Evolutionary conservation across 495 filamentous ascomycete genomes (phyloP).

Genomic region (Penicillium lagena): DNA sequence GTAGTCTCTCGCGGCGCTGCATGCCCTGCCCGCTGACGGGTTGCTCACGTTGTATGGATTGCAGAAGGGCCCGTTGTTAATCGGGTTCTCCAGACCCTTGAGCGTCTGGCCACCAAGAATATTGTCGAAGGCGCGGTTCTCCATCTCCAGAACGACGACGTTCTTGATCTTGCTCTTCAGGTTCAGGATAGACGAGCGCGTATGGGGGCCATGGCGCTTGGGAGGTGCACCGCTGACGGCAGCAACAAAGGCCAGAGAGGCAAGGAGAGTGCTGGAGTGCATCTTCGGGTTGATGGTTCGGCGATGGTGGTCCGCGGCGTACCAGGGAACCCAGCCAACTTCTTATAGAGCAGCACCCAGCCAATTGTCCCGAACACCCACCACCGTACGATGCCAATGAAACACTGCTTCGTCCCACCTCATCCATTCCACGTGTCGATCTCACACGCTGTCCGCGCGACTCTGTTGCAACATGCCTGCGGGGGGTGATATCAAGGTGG

Average conservation of each 20-base stretch:
- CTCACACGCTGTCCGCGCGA: too few relatives aligned
- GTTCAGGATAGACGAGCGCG: constrained; percentile 18
- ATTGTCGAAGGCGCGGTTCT: constrained; percentile 43
- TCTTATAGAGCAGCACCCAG: too few relatives aligned
- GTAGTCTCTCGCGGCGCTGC: constrained; percentile 34
- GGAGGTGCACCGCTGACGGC: constrained; percentile 23
- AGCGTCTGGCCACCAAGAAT: constrained; percentile 33
- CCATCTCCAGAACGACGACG: constrained; percentile 39
- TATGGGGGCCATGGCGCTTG: constrained; percentile 10
- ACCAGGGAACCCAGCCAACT: too few relatives aligned
- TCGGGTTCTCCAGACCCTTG: constrained; percentile 34
- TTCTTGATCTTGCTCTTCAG: constrained; percentile 40
- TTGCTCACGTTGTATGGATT: constrained; percentile 38
- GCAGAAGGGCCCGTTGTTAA: constrained; percentile 39
- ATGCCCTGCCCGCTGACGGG: constrained; percentile 26
- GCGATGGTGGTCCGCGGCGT: too few relatives aligned
- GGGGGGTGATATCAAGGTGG: constrained; percentile 1
- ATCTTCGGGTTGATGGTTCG: too few relatives aligned
- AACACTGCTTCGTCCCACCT: too few relatives aligned
- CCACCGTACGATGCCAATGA: too few relatives aligned
- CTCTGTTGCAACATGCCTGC: too few relatives aligned
- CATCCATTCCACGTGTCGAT: too few relatives aligned
- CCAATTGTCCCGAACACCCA: too few relatives aligned
- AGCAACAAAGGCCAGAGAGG: constrained; percentile 28
- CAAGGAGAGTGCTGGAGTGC: constrained; percentile 17